phyloP scores from a whole-genome alignment of 805 yeast genomes.

The Ogataea pini region DNA sequence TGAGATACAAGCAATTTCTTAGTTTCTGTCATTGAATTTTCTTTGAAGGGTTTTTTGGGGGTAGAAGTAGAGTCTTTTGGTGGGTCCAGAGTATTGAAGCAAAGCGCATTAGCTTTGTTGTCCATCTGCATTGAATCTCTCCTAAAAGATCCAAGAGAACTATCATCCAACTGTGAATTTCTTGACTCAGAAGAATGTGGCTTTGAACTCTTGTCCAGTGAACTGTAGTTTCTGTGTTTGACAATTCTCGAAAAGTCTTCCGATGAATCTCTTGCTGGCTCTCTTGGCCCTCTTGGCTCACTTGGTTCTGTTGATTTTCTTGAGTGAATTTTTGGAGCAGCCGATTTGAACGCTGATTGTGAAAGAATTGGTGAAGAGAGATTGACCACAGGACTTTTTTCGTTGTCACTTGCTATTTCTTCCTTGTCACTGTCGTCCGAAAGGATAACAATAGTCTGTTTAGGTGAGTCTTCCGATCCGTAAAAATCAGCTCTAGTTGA shows the following conservation, averaged over 20 bases:
- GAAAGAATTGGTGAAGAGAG: constrained; percentile 8
- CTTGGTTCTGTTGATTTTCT: no score
- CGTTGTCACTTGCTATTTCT: not conserved
- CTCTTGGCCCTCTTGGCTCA: no score
- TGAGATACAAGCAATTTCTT: not conserved
- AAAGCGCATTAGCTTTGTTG: constrained; percentile 25
- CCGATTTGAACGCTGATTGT: constrained; percentile 12
- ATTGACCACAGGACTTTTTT: not conserved
- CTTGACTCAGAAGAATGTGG: no score
- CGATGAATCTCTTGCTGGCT: no score
- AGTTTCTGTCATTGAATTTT: not conserved
- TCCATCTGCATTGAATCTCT: constrained; percentile 31
- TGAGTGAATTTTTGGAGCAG: not conserved
- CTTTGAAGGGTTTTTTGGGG: not conserved
- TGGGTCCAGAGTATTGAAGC: not conserved
- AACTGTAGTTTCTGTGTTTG: no score
- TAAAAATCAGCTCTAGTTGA: not conserved
- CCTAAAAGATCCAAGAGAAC: constrained; percentile 30
- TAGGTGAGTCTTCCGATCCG: not conserved
- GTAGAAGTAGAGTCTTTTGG: not conserved
- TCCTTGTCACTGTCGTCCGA: constrained; percentile 2
- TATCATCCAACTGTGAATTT: constrained; percentile 13
- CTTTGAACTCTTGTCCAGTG: no score
- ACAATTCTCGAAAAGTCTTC: not conserved
- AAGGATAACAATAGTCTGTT: constrained; percentile 5